Conservation (phyloP, 352 stramenopile genomes). For the Albugo candida region DNA sequence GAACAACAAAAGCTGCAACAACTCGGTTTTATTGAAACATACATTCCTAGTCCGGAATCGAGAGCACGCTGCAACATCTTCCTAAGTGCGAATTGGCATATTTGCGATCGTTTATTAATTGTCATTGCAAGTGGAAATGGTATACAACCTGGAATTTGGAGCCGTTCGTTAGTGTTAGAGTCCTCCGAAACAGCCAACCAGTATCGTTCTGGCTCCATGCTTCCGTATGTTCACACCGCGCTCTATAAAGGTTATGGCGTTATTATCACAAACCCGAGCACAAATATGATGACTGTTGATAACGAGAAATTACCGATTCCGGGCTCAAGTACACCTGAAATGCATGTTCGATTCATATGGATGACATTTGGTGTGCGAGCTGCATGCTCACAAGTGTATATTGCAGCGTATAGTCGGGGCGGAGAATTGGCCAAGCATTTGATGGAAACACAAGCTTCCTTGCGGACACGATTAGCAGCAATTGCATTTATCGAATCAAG, state of each 20-base stretch:
- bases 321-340: conserved; percentile 50
- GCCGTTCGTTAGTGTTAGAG: conserved; percentile 60
- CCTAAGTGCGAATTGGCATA: conserved; percentile 70
- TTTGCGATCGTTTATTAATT: conserved; percentile 45
- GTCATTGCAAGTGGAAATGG: conserved; percentile 71
- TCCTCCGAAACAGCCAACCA: conserved; percentile 44
- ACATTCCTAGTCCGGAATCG: conserved; percentile 46
- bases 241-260: conserved; percentile 69
- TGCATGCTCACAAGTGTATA: conserved; percentile 56
- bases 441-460: conserved; percentile 36
- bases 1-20: conserved; percentile 75
- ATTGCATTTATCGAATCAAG: conserved; percentile 73
- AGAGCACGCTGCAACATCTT: conserved; percentile 56
- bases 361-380: conserved; percentile 50
- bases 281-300: conserved; percentile 45
- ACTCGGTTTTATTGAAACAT: conserved; percentile 65
- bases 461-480: conserved; percentile 38
- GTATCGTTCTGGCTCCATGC: conserved; percentile 67
- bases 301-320: conserved; percentile 60
- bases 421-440: conserved; percentile 55
- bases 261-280: conserved; percentile 64
- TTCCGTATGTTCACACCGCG: conserved; percentile 61
- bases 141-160: conserved; percentile 76
- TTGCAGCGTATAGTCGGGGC: conserved; percentile 53
- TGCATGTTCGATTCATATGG: conserved; percentile 68